Evolutionary conservation across 306 rosid genomes (phyloP).

Genomic region (Ormosia semicastrata): DNA sequence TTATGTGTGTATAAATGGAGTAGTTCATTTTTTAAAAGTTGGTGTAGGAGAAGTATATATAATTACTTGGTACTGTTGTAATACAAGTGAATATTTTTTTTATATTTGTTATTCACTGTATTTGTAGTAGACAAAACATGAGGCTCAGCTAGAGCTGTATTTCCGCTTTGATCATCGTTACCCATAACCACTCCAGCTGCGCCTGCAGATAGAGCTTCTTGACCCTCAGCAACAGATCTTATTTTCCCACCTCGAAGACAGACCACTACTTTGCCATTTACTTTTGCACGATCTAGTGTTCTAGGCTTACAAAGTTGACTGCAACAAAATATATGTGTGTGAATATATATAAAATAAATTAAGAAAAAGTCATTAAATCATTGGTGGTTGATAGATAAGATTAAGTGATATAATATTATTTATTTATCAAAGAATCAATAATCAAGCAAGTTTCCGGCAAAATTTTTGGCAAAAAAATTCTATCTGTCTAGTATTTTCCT

Average conservation of each 20-base stretch:
- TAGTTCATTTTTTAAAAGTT: too few species aligned
- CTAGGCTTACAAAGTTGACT: slow-evolving; percentile 29
- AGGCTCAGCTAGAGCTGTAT: slow-evolving; percentile 39
- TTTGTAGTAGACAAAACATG: slow-evolving; percentile 43
- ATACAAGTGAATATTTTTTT: neutral
- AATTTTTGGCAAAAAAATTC: neutral
- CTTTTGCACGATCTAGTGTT: slow-evolving; percentile 26
- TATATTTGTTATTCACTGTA: neutral
- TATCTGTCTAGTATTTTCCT: too few species aligned
- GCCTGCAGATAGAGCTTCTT: slow-evolving; percentile 36
- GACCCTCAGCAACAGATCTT: slow-evolving; percentile 39
- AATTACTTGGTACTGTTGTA: slow-evolving; percentile 40
- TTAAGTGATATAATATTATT: neutral
- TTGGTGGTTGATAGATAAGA: too few species aligned
- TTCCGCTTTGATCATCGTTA: slow-evolving; percentile 24
- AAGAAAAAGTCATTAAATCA: too few species aligned
- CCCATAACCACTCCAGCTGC: slow-evolving; percentile 50
- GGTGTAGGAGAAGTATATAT: neutral
- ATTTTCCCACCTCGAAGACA: slow-evolving; percentile 41
- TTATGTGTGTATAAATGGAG: neutral
- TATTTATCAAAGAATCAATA: neutral
- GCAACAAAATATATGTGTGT: neutral
- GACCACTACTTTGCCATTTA: slow-evolving; percentile 15
- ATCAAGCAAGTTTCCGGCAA: neutral
- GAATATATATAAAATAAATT: neutral